Percentiles rank a stretch among this genome's conserved stretches.
Evolutionary conservation across 75 land plant genomes (phyloP).

Genomic region (Pinus taeda): DNA sequence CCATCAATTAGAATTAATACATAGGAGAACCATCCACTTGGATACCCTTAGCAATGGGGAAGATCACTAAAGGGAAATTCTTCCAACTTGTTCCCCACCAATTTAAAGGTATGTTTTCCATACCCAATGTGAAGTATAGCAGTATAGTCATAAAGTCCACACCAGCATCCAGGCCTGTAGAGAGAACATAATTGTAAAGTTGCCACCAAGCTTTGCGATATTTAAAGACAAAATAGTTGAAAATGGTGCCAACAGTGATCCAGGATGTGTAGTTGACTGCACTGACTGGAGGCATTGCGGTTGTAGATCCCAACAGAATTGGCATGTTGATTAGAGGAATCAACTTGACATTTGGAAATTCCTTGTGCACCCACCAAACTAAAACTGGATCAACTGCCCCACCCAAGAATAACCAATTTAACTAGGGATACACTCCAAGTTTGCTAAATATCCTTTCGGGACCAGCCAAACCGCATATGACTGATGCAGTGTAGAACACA

Average conservation of each 20-base stretch:
- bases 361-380: constrained; percentile 27
- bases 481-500: constrained; percentile 33
- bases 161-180: constrained; percentile 68
- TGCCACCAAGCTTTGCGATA: constrained; percentile 76
- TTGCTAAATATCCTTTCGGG: too few relatives aligned
- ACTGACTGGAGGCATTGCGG: constrained; percentile 59
- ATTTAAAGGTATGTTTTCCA: constrained; percentile 29
- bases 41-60: constrained; percentile 68
- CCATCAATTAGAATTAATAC: too few relatives aligned
- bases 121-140: constrained; percentile 11
- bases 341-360: constrained; percentile 22
- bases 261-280: constrained; percentile 69
- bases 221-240: constrained; percentile 73
- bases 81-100: constrained; percentile 17
- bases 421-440: too few relatives aligned
- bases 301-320: constrained; percentile 50
- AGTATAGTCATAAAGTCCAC: constrained; percentile 61
- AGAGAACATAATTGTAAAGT: constrained; percentile 20
- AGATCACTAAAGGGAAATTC: constrained; percentile 55
- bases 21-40: constrained; percentile 62
- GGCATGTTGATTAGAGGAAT: constrained; percentile 37
- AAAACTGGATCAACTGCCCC: constrained; percentile 22
- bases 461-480: constrained; percentile 28
- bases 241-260: constrained; percentile 59
- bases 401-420: constrained; percentile 21